Evolutionary conservation across 2,329 filamentous ascomycete genomes (phyloP).

Genomic region (Trichoderma sp.): DNA sequence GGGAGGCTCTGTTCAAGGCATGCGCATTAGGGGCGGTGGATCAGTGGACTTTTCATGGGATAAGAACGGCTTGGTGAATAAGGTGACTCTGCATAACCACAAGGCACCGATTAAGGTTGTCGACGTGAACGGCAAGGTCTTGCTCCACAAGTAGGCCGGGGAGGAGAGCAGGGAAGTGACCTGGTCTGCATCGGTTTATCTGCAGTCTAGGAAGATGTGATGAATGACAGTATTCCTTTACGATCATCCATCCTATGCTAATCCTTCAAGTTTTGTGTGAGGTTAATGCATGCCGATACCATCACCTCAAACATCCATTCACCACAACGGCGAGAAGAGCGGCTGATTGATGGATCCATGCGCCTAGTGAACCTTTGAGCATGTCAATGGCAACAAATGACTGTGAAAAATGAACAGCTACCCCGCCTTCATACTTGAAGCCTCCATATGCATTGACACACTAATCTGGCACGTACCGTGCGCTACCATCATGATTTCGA

Average conservation of each 20-base stretch:
- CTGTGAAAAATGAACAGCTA: background rate
- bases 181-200: background rate
- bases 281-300: background rate
- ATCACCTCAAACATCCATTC: background rate
- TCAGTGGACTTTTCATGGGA: conserved; percentile 45
- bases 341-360: no score
- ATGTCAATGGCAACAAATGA: background rate
- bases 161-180: background rate
- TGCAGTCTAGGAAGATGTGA: background rate
- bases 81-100: conserved; percentile 10
- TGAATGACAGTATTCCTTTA: background rate
- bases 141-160: conserved; percentile 9
- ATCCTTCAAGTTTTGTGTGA: background rate
- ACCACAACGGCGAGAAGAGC: no score
- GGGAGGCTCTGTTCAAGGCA: conserved; percentile 41
- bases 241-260: background rate
- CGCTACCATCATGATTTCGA: no score
- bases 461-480: background rate
- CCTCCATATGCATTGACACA: background rate
- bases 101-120: conserved; percentile 11
- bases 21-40: conserved; percentile 44
- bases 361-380: background rate
- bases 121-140: conserved; percentile 18
- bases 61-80: conserved; percentile 25
- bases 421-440: background rate